Evolutionary conservation across 192 early-diverging fungal genomes (phyloP).

Genomic region (Coemansia sp.): DNA sequence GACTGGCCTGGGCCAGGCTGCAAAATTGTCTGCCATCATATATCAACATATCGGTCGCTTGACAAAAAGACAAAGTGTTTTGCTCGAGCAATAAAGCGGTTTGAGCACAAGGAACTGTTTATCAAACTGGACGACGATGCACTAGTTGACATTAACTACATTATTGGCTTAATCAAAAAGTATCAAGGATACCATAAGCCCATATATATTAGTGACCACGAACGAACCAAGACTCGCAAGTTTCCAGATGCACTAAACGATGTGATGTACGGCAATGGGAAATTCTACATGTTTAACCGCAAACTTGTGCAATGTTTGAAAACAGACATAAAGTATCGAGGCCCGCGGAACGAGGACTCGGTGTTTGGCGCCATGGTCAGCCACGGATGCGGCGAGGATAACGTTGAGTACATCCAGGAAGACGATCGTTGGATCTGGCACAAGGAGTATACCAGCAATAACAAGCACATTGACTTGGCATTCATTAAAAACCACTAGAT

Average conservation of each 20-base stretch:
- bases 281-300: conserved; percentile 54
- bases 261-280: conserved; percentile 42
- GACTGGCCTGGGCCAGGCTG: conserved; percentile 38
- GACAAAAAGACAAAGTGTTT: conserved; percentile 45
- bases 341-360: conserved; percentile 30
- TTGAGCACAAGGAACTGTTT: conserved; percentile 33
- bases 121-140: conserved; percentile 50
- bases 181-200: conserved; percentile 17
- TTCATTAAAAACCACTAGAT: conserved; percentile 42
- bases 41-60: conserved; percentile 32
- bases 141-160: conserved; percentile 43
- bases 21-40: conserved; percentile 41
- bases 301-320: conserved; percentile 31
- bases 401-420: conserved; percentile 28
- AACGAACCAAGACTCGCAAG: background rate
- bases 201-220: conserved; percentile 50
- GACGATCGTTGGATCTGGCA: conserved; percentile 49
- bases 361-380: conserved; percentile 51
- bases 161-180: conserved; percentile 20
- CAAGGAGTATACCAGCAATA: conserved; percentile 40
- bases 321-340: conserved; percentile 24
- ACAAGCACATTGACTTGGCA: conserved; percentile 44
- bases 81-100: conserved; percentile 21
- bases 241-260: conserved; percentile 11
- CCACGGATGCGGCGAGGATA: conserved; percentile 36